Conservation (phyloP, 2,329 filamentous ascomycete genomes). For the Elsinoe fawcettii region DNA sequence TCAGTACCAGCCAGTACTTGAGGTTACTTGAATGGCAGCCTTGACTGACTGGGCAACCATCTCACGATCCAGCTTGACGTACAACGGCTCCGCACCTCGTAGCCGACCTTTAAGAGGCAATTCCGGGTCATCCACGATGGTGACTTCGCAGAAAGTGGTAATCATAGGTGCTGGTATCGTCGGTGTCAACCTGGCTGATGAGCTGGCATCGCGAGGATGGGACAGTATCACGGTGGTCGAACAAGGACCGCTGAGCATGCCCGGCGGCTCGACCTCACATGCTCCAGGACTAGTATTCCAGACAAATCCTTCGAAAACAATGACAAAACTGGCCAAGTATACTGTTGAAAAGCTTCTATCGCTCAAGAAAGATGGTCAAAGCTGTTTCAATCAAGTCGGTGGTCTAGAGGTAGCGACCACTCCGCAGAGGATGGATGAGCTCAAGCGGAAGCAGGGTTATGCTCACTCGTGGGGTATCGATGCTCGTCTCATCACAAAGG, state of each 20-base stretch:
- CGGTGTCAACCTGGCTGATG: slow-evolving; percentile 56
- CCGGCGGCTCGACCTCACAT: slow-evolving; percentile 58
- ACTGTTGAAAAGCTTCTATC: slow-evolving; percentile 54
- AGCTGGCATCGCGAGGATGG: slow-evolving; percentile 56
- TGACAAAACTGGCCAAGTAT: slow-evolving; percentile 54
- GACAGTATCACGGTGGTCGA: slow-evolving; percentile 56
- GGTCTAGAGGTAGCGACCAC: slow-evolving; percentile 57
- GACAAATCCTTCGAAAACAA: slow-evolving; percentile 50
- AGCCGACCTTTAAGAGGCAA: background rate
- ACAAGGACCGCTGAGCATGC: slow-evolving; percentile 55
- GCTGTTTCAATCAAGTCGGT: slow-evolving; percentile 56
- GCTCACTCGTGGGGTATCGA: slow-evolving; percentile 55
- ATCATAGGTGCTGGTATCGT: slow-evolving; percentile 59
- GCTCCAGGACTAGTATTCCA: slow-evolving; percentile 59
- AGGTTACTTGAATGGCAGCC: background rate
- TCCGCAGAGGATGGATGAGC: slow-evolving; percentile 49
- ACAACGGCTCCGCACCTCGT: background rate
- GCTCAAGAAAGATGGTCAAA: slow-evolving; percentile 41
- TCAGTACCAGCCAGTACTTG: background rate
- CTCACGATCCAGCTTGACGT: background rate
- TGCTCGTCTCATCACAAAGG: slow-evolving; percentile 43
- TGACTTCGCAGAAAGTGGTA: slow-evolving; percentile 37
- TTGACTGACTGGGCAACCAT: background rate
- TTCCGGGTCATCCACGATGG: slow-evolving; percentile 25
- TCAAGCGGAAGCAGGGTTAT: slow-evolving; percentile 56